phyloP scores from a whole-genome alignment of 1,284 basidiomycete genomes.

The Thelephora terrestris region DNA sequence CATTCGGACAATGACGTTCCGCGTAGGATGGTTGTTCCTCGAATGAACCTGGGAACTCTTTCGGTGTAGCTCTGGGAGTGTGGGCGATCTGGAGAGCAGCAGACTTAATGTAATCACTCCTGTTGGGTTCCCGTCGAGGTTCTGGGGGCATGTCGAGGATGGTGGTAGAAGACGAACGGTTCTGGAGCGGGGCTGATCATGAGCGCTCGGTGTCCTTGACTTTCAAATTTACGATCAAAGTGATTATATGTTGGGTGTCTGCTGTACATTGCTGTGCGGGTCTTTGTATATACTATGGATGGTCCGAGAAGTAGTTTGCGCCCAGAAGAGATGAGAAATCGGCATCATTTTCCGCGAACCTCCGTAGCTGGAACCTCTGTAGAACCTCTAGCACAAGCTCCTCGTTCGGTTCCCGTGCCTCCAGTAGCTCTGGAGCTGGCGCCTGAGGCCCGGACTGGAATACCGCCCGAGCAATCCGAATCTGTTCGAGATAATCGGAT shows the following conservation, averaged over 20 bases:
- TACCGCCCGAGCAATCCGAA: constrained; percentile 46
- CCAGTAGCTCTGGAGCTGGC: constrained; percentile 31
- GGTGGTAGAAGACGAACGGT: too few species aligned
- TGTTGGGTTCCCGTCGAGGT: too few species aligned
- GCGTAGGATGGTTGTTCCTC: constrained; percentile 5
- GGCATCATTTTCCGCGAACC: constrained; percentile 26
- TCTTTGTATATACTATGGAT: background rate
- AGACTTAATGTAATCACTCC: background rate
- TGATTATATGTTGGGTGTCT: too few species aligned
- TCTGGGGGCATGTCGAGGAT: too few species aligned
- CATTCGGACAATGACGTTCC: constrained; percentile 1
- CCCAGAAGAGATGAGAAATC: background rate
- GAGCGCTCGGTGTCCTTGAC: too few species aligned
- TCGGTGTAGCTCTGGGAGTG: background rate
- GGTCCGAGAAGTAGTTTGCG: background rate
- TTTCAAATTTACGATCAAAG: too few species aligned
- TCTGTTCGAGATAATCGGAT: constrained; percentile 47
- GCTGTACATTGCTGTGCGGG: too few species aligned
- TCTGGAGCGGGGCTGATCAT: too few species aligned
- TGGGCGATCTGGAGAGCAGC: background rate
- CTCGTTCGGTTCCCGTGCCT: constrained; percentile 29
- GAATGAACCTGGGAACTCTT: background rate
- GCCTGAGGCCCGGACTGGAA: constrained; percentile 56
- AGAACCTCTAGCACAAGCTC: constrained; percentile 33
- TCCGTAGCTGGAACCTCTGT: constrained; percentile 37